Conservation (phyloP, 805 yeast species). For the Saccharomycopsis capsularis region DNA sequence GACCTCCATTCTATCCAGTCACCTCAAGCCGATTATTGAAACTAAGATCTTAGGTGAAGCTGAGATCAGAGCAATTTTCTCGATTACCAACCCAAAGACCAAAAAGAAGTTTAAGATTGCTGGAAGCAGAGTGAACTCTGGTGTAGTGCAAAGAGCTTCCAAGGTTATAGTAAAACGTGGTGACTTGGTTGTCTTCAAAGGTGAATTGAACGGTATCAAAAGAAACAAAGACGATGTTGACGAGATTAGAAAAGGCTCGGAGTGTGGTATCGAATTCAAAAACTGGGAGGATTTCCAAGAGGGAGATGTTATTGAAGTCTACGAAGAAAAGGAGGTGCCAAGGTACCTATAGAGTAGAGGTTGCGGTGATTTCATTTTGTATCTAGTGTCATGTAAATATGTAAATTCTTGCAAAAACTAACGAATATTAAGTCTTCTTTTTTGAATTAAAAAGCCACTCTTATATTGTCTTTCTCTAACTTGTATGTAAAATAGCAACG, state of each 20-base stretch:
- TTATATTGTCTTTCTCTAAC: too few relatives aligned
- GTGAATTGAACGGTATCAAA: constrained; percentile 65
- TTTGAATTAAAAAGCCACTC: too few relatives aligned
- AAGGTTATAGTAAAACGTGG: constrained; percentile 51
- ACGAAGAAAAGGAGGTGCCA: constrained; percentile 56
- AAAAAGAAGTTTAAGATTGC: constrained; percentile 61
- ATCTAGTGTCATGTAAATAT: too few relatives aligned
- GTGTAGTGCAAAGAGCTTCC: constrained; percentile 55
- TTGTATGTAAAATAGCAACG: too few relatives aligned
- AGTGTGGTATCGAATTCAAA: constrained; percentile 78
- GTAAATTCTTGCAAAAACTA: too few relatives aligned
- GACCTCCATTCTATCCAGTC: constrained; percentile 50
- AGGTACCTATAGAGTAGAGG: constrained; percentile 50
- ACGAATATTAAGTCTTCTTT: too few relatives aligned
- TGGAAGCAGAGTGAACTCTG: constrained; percentile 76
- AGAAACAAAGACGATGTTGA: constrained; percentile 72
- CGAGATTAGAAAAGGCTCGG: constrained; percentile 78
- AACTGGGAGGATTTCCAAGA: constrained; percentile 60
- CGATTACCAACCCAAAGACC: constrained; percentile 47
- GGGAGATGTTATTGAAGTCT: constrained; percentile 71
- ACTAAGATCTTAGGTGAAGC: constrained; percentile 60
- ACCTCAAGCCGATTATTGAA: constrained; percentile 61
- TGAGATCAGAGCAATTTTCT: constrained; percentile 64
- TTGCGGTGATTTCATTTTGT: too few relatives aligned
- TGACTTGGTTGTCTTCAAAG: constrained; percentile 42